These are phyloP conservation scores for Gossypium trilobum DNA, from an alignment of 441 rosid species.

Conservation along the genomic window DNA sequence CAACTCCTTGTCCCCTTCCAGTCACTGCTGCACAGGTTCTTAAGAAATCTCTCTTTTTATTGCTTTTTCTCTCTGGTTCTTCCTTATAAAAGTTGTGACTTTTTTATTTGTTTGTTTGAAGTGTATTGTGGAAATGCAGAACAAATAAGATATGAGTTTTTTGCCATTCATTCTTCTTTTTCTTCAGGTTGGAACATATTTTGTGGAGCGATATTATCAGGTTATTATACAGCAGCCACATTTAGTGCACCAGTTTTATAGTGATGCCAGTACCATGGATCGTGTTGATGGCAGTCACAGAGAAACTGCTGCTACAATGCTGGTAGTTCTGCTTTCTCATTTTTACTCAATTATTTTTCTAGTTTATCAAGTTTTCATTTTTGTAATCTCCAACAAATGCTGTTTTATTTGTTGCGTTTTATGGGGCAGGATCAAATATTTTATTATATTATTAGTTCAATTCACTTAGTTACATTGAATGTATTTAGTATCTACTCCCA, in stretches of 20 bases:
- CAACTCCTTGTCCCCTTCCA: constrained; percentile 42
- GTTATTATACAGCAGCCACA: constrained; percentile 70
- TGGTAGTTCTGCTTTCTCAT: constrained; percentile 33
- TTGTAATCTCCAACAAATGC: not conserved
- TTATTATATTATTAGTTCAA: not conserved
- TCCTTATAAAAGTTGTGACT: not conserved
- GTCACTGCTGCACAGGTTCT: constrained; percentile 56
- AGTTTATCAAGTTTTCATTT: not conserved
- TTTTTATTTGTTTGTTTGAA: not conserved
- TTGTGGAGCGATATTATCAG: constrained; percentile 78
- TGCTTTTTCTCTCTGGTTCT: not conserved
- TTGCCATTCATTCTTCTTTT: not conserved
- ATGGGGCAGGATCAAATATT: not conserved
- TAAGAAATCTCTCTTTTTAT: not conserved
- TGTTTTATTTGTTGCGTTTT: not conserved
- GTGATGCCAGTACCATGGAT: constrained; percentile 70
- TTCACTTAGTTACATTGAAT: not conserved
- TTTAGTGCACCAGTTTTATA: constrained; percentile 66
- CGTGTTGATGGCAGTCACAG: constrained; percentile 54
- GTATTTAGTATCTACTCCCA: not conserved
- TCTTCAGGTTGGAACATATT: constrained; percentile 70
- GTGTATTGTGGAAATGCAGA: not conserved
- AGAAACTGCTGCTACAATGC: constrained; percentile 56
- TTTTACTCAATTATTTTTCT: not conserved
- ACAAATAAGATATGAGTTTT: not conserved